Evolutionary conservation across 1,284 basidiomycete genomes (phyloP).

Genomic region (Rhodotorula sp.): DNA sequence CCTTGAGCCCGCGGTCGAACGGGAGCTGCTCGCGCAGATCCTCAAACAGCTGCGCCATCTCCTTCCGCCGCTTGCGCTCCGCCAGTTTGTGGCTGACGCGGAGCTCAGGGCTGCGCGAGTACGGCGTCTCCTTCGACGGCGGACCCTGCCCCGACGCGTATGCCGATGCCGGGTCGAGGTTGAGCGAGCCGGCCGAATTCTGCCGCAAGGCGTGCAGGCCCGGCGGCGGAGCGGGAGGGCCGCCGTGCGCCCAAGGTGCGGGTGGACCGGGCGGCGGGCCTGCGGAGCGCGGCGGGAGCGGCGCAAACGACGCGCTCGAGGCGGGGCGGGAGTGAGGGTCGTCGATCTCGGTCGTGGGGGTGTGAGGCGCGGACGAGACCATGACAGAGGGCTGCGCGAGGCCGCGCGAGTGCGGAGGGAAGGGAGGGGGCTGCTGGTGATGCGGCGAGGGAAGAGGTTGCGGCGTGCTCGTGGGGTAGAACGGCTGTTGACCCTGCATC

Average conservation of each 20-base stretch:
- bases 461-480: conserved; percentile 5
- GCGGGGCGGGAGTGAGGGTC: neutral
- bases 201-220: conserved; percentile 9
- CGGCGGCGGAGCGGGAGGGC: neutral
- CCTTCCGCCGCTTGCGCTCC: conserved; percentile 89
- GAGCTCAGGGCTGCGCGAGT: conserved; percentile 89
- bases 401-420: neutral
- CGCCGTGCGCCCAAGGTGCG: neutral
- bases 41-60: conserved; percentile 97
- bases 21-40: conserved; percentile 87
- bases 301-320: conserved; percentile 1
- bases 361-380: conserved; percentile 12
- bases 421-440: neutral
- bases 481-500: conserved; percentile 28
- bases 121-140: conserved; percentile 59
- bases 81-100: conserved; percentile 91
- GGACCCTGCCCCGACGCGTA: conserved; percentile 10
- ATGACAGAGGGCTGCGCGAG: conserved; percentile 1
- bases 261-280: neutral
- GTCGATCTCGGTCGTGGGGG: conserved; percentile 4
- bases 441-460: conserved; percentile 8
- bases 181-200: conserved; percentile 24
- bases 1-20: conserved; percentile 74
- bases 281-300: neutral
- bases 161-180: conserved; percentile 29